Base-by-base conservation (phyloP, 805 yeast species). In the Peterozyma xylosa region DNA sequence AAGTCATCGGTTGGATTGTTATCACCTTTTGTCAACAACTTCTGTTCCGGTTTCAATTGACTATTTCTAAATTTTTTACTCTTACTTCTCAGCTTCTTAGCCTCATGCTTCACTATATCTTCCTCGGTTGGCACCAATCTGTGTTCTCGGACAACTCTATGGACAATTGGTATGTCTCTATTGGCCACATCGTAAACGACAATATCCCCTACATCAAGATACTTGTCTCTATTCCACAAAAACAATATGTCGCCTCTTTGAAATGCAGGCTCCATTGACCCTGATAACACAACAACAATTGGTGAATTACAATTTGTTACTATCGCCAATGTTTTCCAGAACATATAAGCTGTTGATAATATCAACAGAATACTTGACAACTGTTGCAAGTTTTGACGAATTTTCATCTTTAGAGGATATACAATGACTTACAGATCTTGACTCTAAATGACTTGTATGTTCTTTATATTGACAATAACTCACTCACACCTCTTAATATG, bases 221-320 rank as follows among this genome's bases (percentile, higher is more conserved):
- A 60, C 16, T 65, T 56, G 45, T 83, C 80, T 52, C 97, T 73
- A 63, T 93, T 93, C 96, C 96, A 90, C 45, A 93, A 68, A 55
- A 93, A 82, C 48, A 93, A 67, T 14, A 93, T 82, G 60, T 93
- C 99, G 41, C 99, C 99, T 65, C 99, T 78, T 65, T 93, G 97
- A 73, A 93, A 93, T 2, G 99, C 99, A 2, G 99, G 99, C 62
- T 93, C 99, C 99, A 93, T 93, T 2, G 98, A 91, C 5, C 99
- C 99, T 1, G 98, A 89, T 40, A 93, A 75, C 9, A 93, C 99
- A 29, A 93, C 99, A 16, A 93, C 99, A 18, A 93, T 79, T 16
- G 99, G 99, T 1, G 97, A 86, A 48, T 86, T 82, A 0, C 96
- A 80, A 63, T 87, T 80, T 10, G 96, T 73, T 1, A 80, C 68